phyloP scores from a whole-genome alignment of 1,284 basidiomycete genomes.

The Sporisorium scitamineum region DNA sequence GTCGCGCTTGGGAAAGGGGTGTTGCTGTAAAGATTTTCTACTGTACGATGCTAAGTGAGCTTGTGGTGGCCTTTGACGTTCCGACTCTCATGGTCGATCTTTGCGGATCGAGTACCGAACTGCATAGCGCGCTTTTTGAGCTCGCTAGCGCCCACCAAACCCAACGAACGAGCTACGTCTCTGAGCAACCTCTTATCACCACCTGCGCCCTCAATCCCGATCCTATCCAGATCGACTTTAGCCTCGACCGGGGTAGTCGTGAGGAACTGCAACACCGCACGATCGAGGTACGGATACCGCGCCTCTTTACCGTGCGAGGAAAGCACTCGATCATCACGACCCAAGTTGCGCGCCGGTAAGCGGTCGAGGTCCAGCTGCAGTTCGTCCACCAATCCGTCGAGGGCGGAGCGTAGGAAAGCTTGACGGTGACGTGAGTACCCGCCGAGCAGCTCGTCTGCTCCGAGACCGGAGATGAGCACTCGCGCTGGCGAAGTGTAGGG shows the following conservation, averaged over 20 bases:
- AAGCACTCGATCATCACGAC: conserved; percentile 91
- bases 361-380: conserved; percentile 92
- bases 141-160: conserved; percentile 73
- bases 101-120: conserved; percentile 89
- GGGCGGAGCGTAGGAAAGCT: conserved; percentile 72
- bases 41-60: conserved; percentile 2
- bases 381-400: conserved; percentile 79
- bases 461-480: conserved; percentile 89
- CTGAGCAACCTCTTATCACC: conserved; percentile 91
- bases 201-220: conserved; percentile 68
- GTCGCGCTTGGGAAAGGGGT: too few relatives aligned
- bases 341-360: conserved; percentile 88
- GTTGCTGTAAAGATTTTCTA: neutral
- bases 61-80: conserved; percentile 64
- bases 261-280: conserved; percentile 69
- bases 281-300: conserved; percentile 63
- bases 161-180: conserved; percentile 38
- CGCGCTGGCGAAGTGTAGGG: conserved; percentile 80
- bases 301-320: conserved; percentile 89
- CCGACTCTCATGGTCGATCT: conserved; percentile 77
- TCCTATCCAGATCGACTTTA: conserved; percentile 76
- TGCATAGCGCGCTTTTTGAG: conserved; percentile 93
- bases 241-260: conserved; percentile 80
- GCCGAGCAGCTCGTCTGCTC: conserved; percentile 93
- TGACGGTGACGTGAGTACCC: conserved; percentile 91